Percentiles rank a stretch among this genome's conserved stretches.
These are phyloP conservation scores for Carex arenaria DNA, from an alignment of 202 grass and related monocot genomes.

Conservation along the genomic window DNA sequence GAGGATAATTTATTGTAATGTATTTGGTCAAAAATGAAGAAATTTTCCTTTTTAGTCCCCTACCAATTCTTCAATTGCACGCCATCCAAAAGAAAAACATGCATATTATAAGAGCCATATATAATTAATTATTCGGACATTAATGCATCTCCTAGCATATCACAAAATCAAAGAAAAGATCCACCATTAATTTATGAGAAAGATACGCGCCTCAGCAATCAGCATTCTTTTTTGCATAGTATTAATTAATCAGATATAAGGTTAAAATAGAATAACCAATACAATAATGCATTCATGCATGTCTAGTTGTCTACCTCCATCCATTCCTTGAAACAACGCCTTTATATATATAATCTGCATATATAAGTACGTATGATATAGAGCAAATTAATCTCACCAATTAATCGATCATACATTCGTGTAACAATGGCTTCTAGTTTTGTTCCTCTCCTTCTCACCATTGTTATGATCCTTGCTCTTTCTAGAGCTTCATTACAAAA, in stretches of 20 bases:
- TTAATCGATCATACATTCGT: neutral
- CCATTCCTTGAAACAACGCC: neutral
- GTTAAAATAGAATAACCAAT: neutral
- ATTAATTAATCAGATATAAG: neutral
- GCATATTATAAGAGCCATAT: neutral
- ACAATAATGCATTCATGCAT: slow-evolving; percentile 2
- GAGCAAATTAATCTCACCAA: neutral
- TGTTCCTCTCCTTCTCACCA: neutral
- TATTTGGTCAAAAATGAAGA: neutral
- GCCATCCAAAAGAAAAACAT: neutral
- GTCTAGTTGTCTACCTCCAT: neutral
- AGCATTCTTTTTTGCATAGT: neutral
- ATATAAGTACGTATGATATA: neutral
- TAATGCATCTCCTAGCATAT: neutral
- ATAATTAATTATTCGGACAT: neutral
- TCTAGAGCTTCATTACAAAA: slow-evolving; percentile 11
- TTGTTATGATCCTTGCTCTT: neutral
- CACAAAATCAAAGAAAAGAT: slow-evolving; percentile 7
- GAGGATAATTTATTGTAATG: neutral
- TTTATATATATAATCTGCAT: slow-evolving; percentile 15
- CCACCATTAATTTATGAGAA: neutral
- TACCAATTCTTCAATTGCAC: neutral
- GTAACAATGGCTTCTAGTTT: slow-evolving; percentile 13
- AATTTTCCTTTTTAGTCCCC: neutral
- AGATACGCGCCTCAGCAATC: neutral